phyloP scores from a whole-genome alignment of 495 filamentous ascomycete genomes.

The Penicillium goetzii region DNA sequence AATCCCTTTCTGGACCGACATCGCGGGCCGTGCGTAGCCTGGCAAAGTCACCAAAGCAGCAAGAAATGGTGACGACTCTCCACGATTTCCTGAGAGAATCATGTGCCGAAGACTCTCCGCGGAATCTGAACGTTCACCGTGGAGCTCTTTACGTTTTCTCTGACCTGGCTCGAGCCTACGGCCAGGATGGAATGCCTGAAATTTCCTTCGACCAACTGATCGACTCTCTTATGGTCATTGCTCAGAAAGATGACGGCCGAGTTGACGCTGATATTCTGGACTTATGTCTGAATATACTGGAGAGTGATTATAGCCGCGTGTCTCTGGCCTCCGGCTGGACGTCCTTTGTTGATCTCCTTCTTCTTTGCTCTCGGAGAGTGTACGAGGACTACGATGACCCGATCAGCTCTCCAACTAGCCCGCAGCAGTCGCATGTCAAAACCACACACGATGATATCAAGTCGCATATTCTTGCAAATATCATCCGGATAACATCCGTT shows the following conservation, averaged over 20 bases:
- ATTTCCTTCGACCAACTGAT: conserved; percentile 54
- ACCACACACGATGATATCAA: conserved; percentile 40
- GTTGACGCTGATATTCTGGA: conserved; percentile 61
- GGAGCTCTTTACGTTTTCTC: conserved; percentile 71
- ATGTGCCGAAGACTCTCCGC: conserved; percentile 44
- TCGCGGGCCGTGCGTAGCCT: conserved; percentile 79
- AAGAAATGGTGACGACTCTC: conserved; percentile 66
- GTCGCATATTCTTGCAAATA: conserved; percentile 45
- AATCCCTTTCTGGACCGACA: conserved; percentile 66
- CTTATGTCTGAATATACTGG: conserved; percentile 45
- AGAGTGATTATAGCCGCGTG: conserved; percentile 41
- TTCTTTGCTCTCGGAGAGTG: conserved; percentile 69
- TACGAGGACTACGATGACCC: conserved; percentile 34
- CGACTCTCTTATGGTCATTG: conserved; percentile 61
- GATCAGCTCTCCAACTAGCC: conserved; percentile 23
- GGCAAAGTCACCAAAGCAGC: conserved; percentile 77
- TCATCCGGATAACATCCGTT: conserved; percentile 44
- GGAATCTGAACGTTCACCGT: conserved; percentile 65
- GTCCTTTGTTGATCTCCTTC: conserved; percentile 49
- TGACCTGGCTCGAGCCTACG: conserved; percentile 57
- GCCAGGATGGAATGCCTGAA: conserved; percentile 65
- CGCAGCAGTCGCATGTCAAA: conserved; percentile 29
- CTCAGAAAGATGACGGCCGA: conserved; percentile 53
- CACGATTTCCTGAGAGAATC: conserved; percentile 63
- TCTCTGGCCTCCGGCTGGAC: conserved; percentile 43